Evolutionary conservation across 2,329 filamentous ascomycete genomes (phyloP), one percentile per base, ranked within the genome.

Genomic region (Endothia cerciana): DNA sequence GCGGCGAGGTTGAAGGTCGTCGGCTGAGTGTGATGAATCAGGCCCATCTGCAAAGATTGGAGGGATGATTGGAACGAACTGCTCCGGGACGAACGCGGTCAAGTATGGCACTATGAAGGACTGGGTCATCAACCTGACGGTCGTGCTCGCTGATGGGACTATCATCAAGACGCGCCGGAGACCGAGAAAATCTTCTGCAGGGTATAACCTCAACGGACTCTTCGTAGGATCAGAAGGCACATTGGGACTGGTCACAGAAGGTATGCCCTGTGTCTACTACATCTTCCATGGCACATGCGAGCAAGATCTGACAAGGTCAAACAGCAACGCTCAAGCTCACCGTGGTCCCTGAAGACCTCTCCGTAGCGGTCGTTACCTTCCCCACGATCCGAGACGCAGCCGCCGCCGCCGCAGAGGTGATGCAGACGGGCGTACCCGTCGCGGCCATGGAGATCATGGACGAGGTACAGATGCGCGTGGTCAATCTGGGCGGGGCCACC

Each of bases 31-130:
- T 17, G 22, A 28, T 41, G 15, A 51, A 28, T 43, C 22, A 81
- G 84, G 85, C 36, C 86, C 86, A 67, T 86, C 83, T 71, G 90
- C 91, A 19, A 91, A 90, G 78, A 92, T 94, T 71, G 91, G 91
- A 60, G 91, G 91, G 51, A 94, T 94, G 91, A 87, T 94, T 36
- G 91, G 90, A 15, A 94, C 91, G 11, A 92, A 91, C 73, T 89
- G 87, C 73, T 90, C 88, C 15, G 91, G 91, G 1, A 94, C 91
- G 0, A 94, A 93, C 72, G 91, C 91, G 2, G 90, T 93, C 49
- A 85, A 88, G 70, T 94, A 94, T 73, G 91, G 91, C 7, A 94
- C 91, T 0, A 94, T 94, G 91, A 93, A 92, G 74, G 91, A 94
- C 72, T 68, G 66, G 91, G 90, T 94, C 33, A 87, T 94, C 73